These are phyloP conservation scores for Tylopilus felleus DNA, from an alignment of 768 basidiomycete genomes.

Conservation along the genomic window DNA sequence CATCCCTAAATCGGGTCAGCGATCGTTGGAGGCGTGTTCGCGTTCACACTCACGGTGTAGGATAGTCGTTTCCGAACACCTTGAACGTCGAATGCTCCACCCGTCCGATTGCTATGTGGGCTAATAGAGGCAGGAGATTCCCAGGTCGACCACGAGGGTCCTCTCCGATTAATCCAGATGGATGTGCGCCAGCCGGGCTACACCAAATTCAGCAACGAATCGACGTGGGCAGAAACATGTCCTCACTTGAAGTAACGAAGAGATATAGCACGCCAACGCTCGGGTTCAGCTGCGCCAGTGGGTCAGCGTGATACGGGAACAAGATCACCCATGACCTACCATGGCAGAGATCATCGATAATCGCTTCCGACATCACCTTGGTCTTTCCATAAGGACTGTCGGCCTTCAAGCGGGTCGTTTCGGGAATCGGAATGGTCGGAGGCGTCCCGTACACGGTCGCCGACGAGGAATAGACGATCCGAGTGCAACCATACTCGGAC, in stretches of 20 bases:
- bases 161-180: slow-evolving; percentile 92
- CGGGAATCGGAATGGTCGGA: slow-evolving; percentile 88
- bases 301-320: slow-evolving; percentile 3
- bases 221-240: background rate
- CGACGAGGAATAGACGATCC: slow-evolving; percentile 95
- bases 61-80: slow-evolving; percentile 97
- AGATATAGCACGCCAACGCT: slow-evolving; percentile 77
- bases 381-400: slow-evolving; percentile 94
- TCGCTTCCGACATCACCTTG: slow-evolving; percentile 91
- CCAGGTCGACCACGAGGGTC: slow-evolving; percentile 95
- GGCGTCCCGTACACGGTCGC: slow-evolving; percentile 98
- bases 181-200: slow-evolving; percentile 97
- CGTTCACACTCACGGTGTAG: slow-evolving; percentile 66
- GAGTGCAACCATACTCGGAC: slow-evolving; percentile 76
- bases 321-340: slow-evolving; percentile 40
- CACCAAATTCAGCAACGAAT: slow-evolving; percentile 1
- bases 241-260: slow-evolving; percentile 95
- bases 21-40: too few relatives aligned
- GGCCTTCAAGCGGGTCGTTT: slow-evolving; percentile 81
- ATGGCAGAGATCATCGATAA: slow-evolving; percentile 85
- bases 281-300: slow-evolving; percentile 52
- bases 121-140: slow-evolving; percentile 89
- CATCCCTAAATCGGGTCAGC: slow-evolving; percentile 55
- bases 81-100: slow-evolving; percentile 65
- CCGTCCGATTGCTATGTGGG: slow-evolving; percentile 92